These are phyloP conservation scores for Dactylellina parvicollis DNA, from an alignment of 2,329 filamentous ascomycete genomes.

Conservation along the genomic window DNA sequence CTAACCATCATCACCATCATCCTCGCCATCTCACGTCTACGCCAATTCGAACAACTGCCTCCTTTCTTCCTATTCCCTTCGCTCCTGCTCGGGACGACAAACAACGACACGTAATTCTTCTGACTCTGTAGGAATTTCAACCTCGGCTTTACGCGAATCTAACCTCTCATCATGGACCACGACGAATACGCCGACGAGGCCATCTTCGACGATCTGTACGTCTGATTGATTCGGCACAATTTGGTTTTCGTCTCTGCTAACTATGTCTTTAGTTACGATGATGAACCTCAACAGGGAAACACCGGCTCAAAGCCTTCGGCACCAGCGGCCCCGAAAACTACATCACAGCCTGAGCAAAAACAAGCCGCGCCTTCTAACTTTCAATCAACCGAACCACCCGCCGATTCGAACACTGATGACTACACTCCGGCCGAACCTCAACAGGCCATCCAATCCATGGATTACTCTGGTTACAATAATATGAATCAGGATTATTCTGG, in stretches of 20 bases:
- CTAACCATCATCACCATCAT: conserved; percentile 20
- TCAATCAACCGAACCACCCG: conserved; percentile 15
- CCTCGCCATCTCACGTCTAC: conserved; percentile 6
- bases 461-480: conserved; percentile 46
- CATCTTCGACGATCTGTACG: conserved; percentile 94
- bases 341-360: conserved; percentile 35
- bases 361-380: conserved; percentile 11
- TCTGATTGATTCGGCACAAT: conserved; percentile 56
- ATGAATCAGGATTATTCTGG: conserved; percentile 47
- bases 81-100: conserved; percentile 6
- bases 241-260: conserved; percentile 2
- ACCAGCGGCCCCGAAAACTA: conserved; percentile 7
- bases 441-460: conserved; percentile 35
- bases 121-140: conserved; percentile 30
- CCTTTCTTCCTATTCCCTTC: conserved; percentile 29
- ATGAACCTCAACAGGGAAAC: conserved; percentile 37
- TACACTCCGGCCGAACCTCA: conserved; percentile 45
- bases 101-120: neutral
- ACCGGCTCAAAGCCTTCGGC: conserved; percentile 20
- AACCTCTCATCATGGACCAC: conserved; percentile 56
- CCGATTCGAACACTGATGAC: conserved; percentile 17
- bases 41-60: neutral
- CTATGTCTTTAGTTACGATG: conserved; percentile 55
- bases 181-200: conserved; percentile 75
- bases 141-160: conserved; percentile 11